A percentile compares a stretch with the other conserved stretches of the same genome.
Conservation (phyloP, 208 protist species). For the Leishmania guyanensis region DNA sequence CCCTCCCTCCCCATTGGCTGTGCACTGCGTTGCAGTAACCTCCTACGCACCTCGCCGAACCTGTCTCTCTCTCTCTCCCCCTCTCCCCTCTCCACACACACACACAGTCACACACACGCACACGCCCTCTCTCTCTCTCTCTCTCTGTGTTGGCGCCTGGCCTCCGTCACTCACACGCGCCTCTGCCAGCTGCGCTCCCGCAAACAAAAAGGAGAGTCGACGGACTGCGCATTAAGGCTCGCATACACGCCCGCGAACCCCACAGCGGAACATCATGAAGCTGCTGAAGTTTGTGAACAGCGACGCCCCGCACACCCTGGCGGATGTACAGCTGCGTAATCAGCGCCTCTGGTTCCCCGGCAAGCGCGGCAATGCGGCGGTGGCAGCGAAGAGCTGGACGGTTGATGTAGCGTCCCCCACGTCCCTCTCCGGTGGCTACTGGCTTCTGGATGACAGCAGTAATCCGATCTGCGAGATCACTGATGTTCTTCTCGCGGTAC, state of each 20-base stretch:
- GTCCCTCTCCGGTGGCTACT: conserved; percentile 51
- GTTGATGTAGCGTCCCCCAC: conserved; percentile 20
- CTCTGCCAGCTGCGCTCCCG: not conserved
- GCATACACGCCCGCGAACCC: not conserved
- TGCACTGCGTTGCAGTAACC: no score
- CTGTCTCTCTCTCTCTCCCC: not conserved
- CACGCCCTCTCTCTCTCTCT: no score
- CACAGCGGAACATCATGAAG: conserved; percentile 45
- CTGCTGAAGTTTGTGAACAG: conserved; percentile 79
- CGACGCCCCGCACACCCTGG: conserved; percentile 68
- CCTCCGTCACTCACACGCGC: no score
- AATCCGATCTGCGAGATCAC: conserved; percentile 63
- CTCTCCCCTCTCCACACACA: not conserved
- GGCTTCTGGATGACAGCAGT: conserved; percentile 70
- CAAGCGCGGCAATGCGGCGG: conserved; percentile 16
- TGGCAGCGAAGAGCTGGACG: conserved; percentile 38
- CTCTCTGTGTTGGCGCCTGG: no score
- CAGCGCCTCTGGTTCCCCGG: conserved; percentile 36
- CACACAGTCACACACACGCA: not conserved
- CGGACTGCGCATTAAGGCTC: not conserved
- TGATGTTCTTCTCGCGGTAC: conserved; percentile 50
- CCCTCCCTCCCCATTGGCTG: not conserved
- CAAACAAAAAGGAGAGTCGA: not conserved
- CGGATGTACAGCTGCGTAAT: conserved; percentile 41
- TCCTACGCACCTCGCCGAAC: not conserved